Evolutionary conservation across 73 alveolate species (phyloP), one percentile per base, ranked within the genome.

Genomic region (Paramecium primaurelia): DNA sequence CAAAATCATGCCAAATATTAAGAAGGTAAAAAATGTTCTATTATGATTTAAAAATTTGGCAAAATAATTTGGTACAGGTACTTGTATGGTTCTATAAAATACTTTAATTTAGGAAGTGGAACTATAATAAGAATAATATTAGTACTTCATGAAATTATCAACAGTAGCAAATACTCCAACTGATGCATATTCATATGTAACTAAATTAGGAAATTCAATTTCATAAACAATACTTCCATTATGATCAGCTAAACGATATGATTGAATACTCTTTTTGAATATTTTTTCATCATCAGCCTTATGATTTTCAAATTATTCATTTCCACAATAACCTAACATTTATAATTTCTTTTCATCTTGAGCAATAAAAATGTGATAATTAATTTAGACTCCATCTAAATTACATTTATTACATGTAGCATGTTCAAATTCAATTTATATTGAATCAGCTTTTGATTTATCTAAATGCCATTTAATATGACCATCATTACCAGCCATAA

Each of bases 41-140:
- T 80, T 80, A 40, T 25, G 36, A 44, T 80, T 34, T 25, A 80
- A 25, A 10, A 80, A 11, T 80, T 80, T 80, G 28, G 91, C 91
- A 22, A 80, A 49, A 49, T 80, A 45, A 49, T 80, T 80, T 20
- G 91, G 91, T 1, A 80, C 91, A 11, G 91, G 91, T 49, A 80
- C 91, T 80, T 80, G 42, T 0, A 80, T 25, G 58, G 42, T 30
- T 12, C 30, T 9, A 25, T 80, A 80, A 36, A 80, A 80, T 25
- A 80, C 44, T 42, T 80, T 80, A 0, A 80, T 80, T 26, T 80
- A 22, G 8, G 47, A 12, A 10, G 77, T 49, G 16, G 44, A 45
- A 45, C 91, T 80, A 80, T 4, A 25, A n/a, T 80, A 45, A 2
- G 2, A 80, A 22, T 45, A 40, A 80, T 22, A 16, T 0, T 1